Evolutionary conservation across 345 rosid genomes (phyloP).

Genomic region (Gossypium raimondii): DNA sequence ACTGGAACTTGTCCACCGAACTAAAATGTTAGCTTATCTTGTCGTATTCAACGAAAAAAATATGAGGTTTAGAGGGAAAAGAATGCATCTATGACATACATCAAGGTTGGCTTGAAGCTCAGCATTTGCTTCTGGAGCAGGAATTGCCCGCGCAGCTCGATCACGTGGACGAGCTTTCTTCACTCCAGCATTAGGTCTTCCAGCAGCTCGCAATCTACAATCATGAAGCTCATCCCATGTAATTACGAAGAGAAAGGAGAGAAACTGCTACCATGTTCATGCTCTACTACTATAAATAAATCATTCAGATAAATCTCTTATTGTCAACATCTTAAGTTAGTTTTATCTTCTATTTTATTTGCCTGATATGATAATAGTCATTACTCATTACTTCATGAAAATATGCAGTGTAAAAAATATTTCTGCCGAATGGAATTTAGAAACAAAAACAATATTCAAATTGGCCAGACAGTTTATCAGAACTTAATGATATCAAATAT

Average conservation of each 20-base stretch:
- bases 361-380: neutral
- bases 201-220: conserved; percentile 58
- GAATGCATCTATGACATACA: conserved; percentile 44
- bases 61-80: neutral
- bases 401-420: neutral
- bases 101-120: conserved; percentile 71
- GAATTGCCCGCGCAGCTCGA: conserved; percentile 47
- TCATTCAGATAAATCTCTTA: neutral
- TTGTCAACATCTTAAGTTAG: neutral
- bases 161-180: conserved; percentile 61
- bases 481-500: neutral
- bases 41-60: neutral
- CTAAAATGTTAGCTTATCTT: neutral
- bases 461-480: neutral
- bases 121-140: conserved; percentile 76
- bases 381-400: neutral
- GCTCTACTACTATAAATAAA: neutral
- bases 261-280: neutral
- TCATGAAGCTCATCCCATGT: conserved; percentile 15
- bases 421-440: neutral
- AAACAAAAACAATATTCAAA: conserved; percentile 6
- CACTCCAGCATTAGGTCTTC: conserved; percentile 42
- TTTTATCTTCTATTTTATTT: neutral
- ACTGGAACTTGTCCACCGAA: neutral
- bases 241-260: neutral